Percentiles rank a stretch among this genome's conserved stretches.
These are phyloP conservation scores for Mycena indigotica DNA, from an alignment of 768 basidiomycete genomes.

Conservation along the genomic window DNA sequence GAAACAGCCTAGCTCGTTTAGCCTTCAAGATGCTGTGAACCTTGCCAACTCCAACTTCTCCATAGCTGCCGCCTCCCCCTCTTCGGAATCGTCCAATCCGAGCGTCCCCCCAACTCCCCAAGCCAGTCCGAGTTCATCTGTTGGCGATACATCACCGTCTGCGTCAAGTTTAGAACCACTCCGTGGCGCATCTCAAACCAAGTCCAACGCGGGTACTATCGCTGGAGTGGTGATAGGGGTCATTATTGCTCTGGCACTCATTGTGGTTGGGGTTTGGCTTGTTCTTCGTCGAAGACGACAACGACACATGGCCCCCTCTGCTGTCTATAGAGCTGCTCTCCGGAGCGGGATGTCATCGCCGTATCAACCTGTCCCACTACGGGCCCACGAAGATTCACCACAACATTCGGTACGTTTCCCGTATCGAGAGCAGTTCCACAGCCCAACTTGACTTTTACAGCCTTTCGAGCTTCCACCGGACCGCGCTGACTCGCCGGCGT, in stretches of 20 bases:
- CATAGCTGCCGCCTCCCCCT: too few species aligned
- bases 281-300: constrained; percentile 1
- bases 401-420: constrained; percentile 9
- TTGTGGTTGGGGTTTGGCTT: constrained; percentile 20
- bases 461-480: background rate
- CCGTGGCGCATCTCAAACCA: constrained; percentile 3
- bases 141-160: background rate
- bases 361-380: constrained; percentile 7
- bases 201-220: constrained; percentile 42
- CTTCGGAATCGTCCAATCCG: background rate
- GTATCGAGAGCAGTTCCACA: background rate
- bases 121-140: background rate
- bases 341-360: constrained; percentile 8
- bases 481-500: background rate
- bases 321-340: constrained; percentile 19
- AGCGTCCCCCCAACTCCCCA: background rate
- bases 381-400: background rate
- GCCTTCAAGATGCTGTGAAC: background rate
- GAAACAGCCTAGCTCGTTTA: constrained; percentile 7
- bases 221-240: constrained; percentile 52
- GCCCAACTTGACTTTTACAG: background rate
- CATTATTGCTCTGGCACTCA: constrained; percentile 35
- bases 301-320: constrained; percentile 17
- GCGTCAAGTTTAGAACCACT: constrained; percentile 8
- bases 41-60: background rate